phyloP scores from a whole-genome alignment of 164 flowering plant species.

The Piper longum region DNA sequence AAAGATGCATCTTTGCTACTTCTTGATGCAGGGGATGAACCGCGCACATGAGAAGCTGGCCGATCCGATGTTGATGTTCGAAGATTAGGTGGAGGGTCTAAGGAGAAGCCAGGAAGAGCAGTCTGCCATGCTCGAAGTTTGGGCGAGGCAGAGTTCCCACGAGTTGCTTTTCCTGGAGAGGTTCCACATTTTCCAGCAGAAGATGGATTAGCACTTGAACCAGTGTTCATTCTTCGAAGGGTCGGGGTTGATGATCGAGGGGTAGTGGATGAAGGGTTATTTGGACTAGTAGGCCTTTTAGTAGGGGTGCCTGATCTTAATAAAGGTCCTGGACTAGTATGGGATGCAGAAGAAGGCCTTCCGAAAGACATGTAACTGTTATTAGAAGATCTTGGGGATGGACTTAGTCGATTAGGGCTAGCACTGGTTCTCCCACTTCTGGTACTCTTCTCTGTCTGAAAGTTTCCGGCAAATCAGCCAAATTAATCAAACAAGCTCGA shows the following conservation, averaged over 20 bases:
- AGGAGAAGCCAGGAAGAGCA: conserved; percentile 79
- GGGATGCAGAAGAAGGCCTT: conserved; percentile 59
- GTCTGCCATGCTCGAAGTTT: conserved; percentile 80
- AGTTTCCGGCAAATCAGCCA: background rate
- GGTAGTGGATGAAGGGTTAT: conserved; percentile 44
- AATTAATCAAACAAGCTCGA: background rate
- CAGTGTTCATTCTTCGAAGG: conserved; percentile 52
- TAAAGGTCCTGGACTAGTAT: conserved; percentile 45
- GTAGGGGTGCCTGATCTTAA: conserved; percentile 40
- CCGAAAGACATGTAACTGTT: conserved; percentile 43
- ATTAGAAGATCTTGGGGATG: conserved; percentile 64
- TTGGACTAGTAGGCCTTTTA: conserved; percentile 59
- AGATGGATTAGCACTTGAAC: conserved; percentile 30
- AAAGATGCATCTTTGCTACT: conserved; percentile 39
- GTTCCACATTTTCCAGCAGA: conserved; percentile 46
- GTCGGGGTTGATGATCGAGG: conserved; percentile 69
- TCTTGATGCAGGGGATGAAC: conserved; percentile 90
- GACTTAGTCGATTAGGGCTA: conserved; percentile 81
- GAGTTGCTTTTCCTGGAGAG: conserved; percentile 54
- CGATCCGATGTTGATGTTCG: conserved; percentile 89
- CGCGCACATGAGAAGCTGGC: conserved; percentile 76
- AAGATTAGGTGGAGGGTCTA: conserved; percentile 89
- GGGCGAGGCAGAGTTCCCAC: conserved; percentile 85
- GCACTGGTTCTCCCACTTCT: conserved; percentile 70
- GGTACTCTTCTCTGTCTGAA: conserved; percentile 67